Percentiles rank a stretch among this genome's conserved stretches.
Evolutionary conservation across 352 stramenopile genomes (phyloP).

Genomic region (Phytophthora hibernalis): DNA sequence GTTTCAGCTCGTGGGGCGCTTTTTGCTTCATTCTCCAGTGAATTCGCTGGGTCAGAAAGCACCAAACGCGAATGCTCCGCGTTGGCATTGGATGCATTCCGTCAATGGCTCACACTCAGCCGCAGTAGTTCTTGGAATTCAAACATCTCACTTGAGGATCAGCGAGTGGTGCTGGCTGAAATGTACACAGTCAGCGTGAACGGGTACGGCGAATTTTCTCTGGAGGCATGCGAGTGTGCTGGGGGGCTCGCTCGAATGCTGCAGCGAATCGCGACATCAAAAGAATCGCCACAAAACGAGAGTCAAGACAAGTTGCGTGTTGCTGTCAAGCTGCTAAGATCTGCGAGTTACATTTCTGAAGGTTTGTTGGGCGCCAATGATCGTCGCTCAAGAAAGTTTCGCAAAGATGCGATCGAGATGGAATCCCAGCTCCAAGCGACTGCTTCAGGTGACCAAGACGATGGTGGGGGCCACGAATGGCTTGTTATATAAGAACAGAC

Average conservation of each 20-base stretch:
- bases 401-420: conserved; percentile 57
- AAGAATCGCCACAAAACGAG: conserved; percentile 16
- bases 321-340: conserved; percentile 46
- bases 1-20: conserved; percentile 55
- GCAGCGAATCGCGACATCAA: conserved; percentile 36
- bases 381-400: conserved; percentile 47
- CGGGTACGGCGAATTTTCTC: conserved; percentile 71
- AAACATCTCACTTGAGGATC: conserved; percentile 42
- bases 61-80: conserved; percentile 67
- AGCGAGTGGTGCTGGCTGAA: conserved; percentile 44
- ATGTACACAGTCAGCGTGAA: conserved; percentile 52
- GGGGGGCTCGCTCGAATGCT: conserved; percentile 50
- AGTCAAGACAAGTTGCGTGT: conserved; percentile 37
- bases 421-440: conserved; percentile 38
- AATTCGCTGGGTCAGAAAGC: conserved; percentile 58
- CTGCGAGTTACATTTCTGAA: conserved; percentile 57
- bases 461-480: conserved; percentile 55
- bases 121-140: conserved; percentile 1
- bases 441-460: conserved; percentile 32
- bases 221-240: conserved; percentile 59
- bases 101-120: conserved; percentile 46
- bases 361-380: conserved; percentile 64
- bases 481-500: conserved; percentile 46
- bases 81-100: conserved; percentile 67
- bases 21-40: conserved; percentile 68